A percentile compares a stretch with the other conserved stretches of the same genome.
These are phyloP conservation scores for Fusarium buxicola DNA, from an alignment of 2,329 filamentous ascomycete genomes.

Conservation along the genomic window DNA sequence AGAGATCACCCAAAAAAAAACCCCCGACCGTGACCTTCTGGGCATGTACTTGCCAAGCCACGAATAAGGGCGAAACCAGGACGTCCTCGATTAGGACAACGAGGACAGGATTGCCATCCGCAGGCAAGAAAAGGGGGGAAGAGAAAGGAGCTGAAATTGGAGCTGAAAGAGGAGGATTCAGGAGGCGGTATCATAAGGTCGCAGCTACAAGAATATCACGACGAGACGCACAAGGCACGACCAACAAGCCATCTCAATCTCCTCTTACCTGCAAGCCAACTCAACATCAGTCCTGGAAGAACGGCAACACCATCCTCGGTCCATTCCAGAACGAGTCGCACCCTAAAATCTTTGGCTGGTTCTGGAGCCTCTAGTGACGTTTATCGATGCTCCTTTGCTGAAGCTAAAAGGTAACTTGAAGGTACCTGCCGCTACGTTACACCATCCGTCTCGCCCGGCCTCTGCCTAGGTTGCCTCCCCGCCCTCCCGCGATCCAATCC, in stretches of 20 bases:
- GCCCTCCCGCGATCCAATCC: slow-evolving; percentile 29
- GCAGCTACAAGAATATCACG: neutral
- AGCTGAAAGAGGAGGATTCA: slow-evolving; percentile 10
- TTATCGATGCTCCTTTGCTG: slow-evolving; percentile 1
- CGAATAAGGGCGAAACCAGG: neutral
- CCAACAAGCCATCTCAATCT: neutral
- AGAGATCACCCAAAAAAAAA: neutral
- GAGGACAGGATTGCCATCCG: neutral
- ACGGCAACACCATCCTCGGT: no score
- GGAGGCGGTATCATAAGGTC: slow-evolving; percentile 5
- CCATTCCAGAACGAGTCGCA: no score
- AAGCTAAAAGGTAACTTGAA: slow-evolving; percentile 6
- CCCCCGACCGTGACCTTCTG: neutral
- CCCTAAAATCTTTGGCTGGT: no score
- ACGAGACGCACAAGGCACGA: neutral
- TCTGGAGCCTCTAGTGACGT: neutral
- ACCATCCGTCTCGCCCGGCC: slow-evolving; percentile 13
- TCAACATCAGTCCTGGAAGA: no score
- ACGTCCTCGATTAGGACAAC: no score
- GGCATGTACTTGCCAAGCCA: neutral
- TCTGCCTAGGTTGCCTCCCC: slow-evolving; percentile 24
- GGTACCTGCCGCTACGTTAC: slow-evolving; percentile 30
- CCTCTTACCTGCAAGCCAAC: no score
- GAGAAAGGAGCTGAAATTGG: neutral
- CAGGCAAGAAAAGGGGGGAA: neutral